Evolutionary conservation across 2,329 filamentous ascomycete species (phyloP).

Genomic region (Aspergillus brunneoviolaceus): DNA sequence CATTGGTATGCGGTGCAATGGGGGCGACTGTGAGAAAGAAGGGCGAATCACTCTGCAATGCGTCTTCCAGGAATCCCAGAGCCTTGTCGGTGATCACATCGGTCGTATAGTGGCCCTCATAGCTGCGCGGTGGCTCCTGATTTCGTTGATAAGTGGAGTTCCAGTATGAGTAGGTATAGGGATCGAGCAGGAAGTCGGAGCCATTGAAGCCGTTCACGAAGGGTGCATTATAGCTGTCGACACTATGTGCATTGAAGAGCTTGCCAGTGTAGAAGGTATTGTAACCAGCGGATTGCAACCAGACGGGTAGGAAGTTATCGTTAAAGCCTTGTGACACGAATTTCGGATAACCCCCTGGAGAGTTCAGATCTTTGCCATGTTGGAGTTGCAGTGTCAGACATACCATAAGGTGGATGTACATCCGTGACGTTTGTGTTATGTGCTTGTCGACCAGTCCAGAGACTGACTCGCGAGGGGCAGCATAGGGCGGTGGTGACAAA

Average conservation of each 20-base stretch:
- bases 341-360: constrained; percentile 47
- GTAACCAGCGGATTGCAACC: constrained; percentile 51
- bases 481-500: constrained; percentile 67
- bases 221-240: constrained; percentile 47
- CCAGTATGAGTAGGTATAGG: constrained; percentile 64
- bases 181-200: constrained; percentile 47
- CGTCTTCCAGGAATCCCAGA: constrained; percentile 61
- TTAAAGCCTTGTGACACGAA: constrained; percentile 53
- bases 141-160: constrained; percentile 66
- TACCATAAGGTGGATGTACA: constrained; percentile 54
- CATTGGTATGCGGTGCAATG: constrained; percentile 64
- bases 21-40: constrained; percentile 69
- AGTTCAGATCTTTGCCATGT: background rate
- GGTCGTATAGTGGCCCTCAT: constrained; percentile 55
- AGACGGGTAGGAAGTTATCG: constrained; percentile 49
- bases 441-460: constrained; percentile 65
- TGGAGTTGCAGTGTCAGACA: constrained; percentile 5
- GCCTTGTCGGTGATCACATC: constrained; percentile 63
- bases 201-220: constrained; percentile 33
- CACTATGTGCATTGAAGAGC: constrained; percentile 51
- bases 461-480: constrained; percentile 65
- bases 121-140: constrained; percentile 54
- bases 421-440: constrained; percentile 72
- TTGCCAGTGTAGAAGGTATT: constrained; percentile 56
- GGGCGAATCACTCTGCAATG: constrained; percentile 53